Base-by-base conservation (phyloP, 1,284 basidiomycete species). In the Apiotrichum sp. region DNA sequence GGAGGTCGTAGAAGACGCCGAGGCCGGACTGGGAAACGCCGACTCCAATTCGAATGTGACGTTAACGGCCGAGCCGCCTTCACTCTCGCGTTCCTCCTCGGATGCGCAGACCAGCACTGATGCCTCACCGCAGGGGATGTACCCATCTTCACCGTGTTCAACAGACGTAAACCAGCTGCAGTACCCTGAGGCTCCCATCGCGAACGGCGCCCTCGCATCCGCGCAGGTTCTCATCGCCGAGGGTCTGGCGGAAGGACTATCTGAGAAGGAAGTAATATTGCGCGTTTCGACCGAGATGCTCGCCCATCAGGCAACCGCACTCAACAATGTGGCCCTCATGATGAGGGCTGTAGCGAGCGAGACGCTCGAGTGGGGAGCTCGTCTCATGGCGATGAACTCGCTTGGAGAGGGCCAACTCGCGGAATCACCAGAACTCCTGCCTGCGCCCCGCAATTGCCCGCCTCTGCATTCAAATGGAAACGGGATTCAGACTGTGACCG, bases 211-310 rank as follows among this genome's bases (percentile, higher is more conserved):
- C 22, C 22, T 22, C 22, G 22, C 22, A 22, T 22, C 22, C 22
- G 22, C 22, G 22, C 22, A 22, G 22, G 22, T 22, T 22, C 22
- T 22, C 11, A 10, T 47, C 34, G 13, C 29, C 14, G 14, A 16
- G 14, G 3, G n/a, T 3, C 14, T 11, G 14, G 5, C 34, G 4
- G 33, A 47, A 32, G 9, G 11, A 16, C 32, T 31, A 7, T 8
- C 44, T 6, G 44, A 46, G 11, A 7, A 53, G 9, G 52, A 60
- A 16, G 44, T 65, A 0, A 61, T 65, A 0, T 54, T 69, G 0
- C 57, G 63, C 7, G 62, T 38, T 7, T 38, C 68, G 14, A 68
- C 67, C 10, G 65, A 72, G 38, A 52, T 72, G 11, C 62, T 72
- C 7, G 65, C 56, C n/a, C 58, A 63, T 1, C 70, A 72, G 33